Evolutionary conservation across 306 rosid species (phyloP), one percentile per base, ranked within the genome.

Genomic region (Acacia melanoxylon): DNA sequence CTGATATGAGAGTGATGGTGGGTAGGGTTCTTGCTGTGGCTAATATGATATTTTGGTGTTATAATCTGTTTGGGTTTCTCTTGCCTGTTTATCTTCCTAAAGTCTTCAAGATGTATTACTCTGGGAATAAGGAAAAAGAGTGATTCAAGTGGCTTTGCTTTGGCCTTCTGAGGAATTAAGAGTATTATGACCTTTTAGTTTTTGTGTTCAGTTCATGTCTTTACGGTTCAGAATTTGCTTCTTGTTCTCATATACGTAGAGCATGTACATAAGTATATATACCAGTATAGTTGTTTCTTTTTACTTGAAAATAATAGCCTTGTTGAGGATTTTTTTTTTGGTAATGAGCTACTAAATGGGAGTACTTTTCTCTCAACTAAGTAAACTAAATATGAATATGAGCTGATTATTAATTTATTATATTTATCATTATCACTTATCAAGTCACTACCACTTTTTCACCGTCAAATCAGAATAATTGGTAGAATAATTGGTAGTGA

Each of bases 31-130:
- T 96, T 78, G 97, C 97, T 1, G 83, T 93, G 22, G 97, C 91
- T 13, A 96, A 93, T 10, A 88, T 96, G 98, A 92, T 82, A 1
- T 91, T 95, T 41, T 95, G 99, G 99, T 81, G 92, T 85, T 96
- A 88, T 84, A 96, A 96, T 87, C 89, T 96, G 37, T 93, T 96
- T 85, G 98, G 97, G 4, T 93, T 96, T 83, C 83, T 96, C 41
- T 78, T 96, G 82, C 99, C 98, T 68, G 87, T 96, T 76, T 96
- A 93, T 92, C 90, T 96, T 77, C 99, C 99, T 0, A 93, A 65
- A 72, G 98, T 92, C 82, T 93, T 96, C 49, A 91, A 89, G 86
- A 58, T 71, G 51, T 93, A 95, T 81, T 92, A 90, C 83, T 86
- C 91, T 11, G 48, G 46, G 0, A 72, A 56, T 12, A 91, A 93